Evolutionary conservation across 768 basidiomycete genomes (phyloP), one percentile per base, ranked within the genome.

Genomic region (Russula vinacea): DNA sequence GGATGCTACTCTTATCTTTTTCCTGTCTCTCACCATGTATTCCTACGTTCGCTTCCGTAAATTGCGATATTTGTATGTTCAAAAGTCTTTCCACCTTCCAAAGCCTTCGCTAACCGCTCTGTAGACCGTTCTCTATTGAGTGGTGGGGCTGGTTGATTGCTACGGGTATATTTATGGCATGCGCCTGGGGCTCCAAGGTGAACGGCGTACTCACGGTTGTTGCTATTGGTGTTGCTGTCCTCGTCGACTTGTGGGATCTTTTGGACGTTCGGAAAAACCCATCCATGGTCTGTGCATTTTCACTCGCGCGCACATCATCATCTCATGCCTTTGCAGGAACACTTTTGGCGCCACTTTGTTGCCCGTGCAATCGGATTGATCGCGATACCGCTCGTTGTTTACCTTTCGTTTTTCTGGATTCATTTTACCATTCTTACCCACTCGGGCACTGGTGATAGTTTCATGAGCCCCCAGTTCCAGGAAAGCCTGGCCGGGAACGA

Each of bases 401-500:
- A 99, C 74, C 83, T 98, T 3, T 88, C 89, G 17, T 93, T 96
- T 82, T 99, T 99, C 82, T 99, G 90, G 77, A 77, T 97, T 29
- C 97, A 99, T 75, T 96, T 99, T 72, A 80, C 88, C 32, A 81
- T 98, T 67, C 85, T 98, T 68, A 90, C 79, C 9, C 82, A 87
- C 68, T 94, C 94, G 13, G 97, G 97, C 29, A 83, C 94, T 37
- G 97, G 97, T 6, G 97, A 98, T 72, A 80, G 82, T 44, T 99
- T 98, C 79, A 98, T 98, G 97, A 94, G 90, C 73, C 95, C 97
- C 7, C 88, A 87, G 5, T 99, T 99, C 85, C 97, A 99, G 76
- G 94, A 98, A 77, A 97, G 94, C 19, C 79, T 99, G 56, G 75
- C 80, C 24, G 94, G 94, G 35, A 99, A 97, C 69, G 94, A 98